Evolutionary conservation across 2,329 filamentous ascomycete species (phyloP).

Genomic region (Byssothecium circinans): DNA sequence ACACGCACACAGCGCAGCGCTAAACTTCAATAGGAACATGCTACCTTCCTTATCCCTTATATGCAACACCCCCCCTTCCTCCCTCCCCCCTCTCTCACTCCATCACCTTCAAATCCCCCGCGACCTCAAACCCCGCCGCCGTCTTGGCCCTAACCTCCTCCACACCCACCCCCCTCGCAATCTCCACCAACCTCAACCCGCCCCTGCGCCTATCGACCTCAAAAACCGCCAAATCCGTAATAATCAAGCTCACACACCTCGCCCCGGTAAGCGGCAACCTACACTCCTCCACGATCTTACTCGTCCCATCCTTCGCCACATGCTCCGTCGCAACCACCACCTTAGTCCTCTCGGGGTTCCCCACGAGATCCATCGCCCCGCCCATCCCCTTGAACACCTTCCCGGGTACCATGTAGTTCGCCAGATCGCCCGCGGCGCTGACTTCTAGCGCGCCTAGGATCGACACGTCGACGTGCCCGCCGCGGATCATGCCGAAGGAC

Average conservation of each 20-base stretch:
- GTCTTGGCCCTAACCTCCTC: slow-evolving; percentile 88
- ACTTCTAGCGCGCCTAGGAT: slow-evolving; percentile 93
- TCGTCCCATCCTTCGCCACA: slow-evolving; percentile 86
- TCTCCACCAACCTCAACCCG: slow-evolving; percentile 72
- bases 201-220: slow-evolving; percentile 69
- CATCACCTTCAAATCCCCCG: slow-evolving; percentile 80
- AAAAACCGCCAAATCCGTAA: slow-evolving; percentile 46
- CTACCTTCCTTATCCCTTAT: too few relatives aligned
- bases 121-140: slow-evolving; percentile 77
- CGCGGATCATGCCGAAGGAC: slow-evolving; percentile 91
- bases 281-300: slow-evolving; percentile 80
- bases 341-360: slow-evolving; percentile 78
- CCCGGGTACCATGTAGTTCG: slow-evolving; percentile 90
- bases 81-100: too few relatives aligned
- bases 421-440: slow-evolving; percentile 74
- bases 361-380: slow-evolving; percentile 88
- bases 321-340: slow-evolving; percentile 95
- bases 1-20: too few relatives aligned
- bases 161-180: slow-evolving; percentile 82
- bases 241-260: slow-evolving; percentile 42
- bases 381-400: slow-evolving; percentile 88
- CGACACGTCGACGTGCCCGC: slow-evolving; percentile 81
- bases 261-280: slow-evolving; percentile 42
- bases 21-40: too few relatives aligned
- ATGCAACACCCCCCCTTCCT: too few relatives aligned